These are phyloP conservation scores for Athelia psychrophila DNA, from an alignment of 1,284 basidiomycete genomes.

Conservation along the genomic window DNA sequence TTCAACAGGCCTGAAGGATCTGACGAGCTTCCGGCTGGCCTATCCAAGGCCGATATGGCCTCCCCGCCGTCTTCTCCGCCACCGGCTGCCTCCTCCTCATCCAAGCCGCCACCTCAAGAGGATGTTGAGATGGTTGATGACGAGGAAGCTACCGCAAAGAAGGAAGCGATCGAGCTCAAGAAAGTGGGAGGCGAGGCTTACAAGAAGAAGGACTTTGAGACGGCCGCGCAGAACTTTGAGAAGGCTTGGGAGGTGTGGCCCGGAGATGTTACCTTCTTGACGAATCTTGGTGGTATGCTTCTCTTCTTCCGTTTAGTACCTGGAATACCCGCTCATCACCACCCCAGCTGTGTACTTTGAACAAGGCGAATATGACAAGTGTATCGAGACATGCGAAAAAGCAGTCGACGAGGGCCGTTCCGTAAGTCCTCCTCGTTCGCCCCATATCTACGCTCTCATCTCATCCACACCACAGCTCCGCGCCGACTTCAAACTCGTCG, in stretches of 20 bases:
- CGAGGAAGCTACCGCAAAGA: conserved; percentile 67
- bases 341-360: conserved; percentile 87
- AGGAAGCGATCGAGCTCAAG: conserved; percentile 77
- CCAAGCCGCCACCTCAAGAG: conserved; percentile 39
- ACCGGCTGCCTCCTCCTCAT: conserved; percentile 38
- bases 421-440: conserved; percentile 32
- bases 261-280: conserved; percentile 93
- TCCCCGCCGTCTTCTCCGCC: conserved; percentile 38
- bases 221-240: conserved; percentile 70
- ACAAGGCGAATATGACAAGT: conserved; percentile 87
- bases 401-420: conserved; percentile 92
- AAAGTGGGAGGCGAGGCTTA: conserved; percentile 80
- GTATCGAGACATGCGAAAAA: conserved; percentile 90
- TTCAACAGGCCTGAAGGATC: conserved; percentile 86
- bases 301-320: conserved; percentile 1
- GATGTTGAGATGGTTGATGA: conserved; percentile 66
- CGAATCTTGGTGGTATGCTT: conserved; percentile 78
- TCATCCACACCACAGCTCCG: conserved; percentile 48
- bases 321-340: conserved; percentile 4
- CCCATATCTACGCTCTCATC: not conserved
- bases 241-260: conserved; percentile 94
- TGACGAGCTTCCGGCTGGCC: conserved; percentile 71
- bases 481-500: conserved; percentile 79
- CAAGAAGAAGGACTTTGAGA: conserved; percentile 80
- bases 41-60: conserved; percentile 37